Evolutionary conservation across 2,329 filamentous ascomycete genomes (phyloP).

Genomic region (Annulohypoxylon truncatum): DNA sequence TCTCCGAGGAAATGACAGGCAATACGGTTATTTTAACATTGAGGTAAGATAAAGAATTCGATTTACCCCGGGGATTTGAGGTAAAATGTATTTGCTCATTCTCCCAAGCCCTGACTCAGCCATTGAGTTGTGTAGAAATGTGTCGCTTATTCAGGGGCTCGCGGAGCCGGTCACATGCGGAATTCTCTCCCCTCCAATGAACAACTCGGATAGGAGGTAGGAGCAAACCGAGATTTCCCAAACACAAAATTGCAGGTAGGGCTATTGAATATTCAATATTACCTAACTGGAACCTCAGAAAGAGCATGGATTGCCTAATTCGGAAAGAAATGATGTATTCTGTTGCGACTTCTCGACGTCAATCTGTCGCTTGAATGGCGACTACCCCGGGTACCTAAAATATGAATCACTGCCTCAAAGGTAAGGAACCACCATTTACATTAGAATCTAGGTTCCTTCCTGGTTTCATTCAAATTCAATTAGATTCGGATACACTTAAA

Average conservation of each 20-base stretch:
- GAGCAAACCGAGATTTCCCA: not conserved
- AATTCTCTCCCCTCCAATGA: not conserved
- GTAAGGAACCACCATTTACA: not conserved
- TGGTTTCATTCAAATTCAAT: not conserved
- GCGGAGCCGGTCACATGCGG: constrained; percentile 10
- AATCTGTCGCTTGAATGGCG: not conserved
- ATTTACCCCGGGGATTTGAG: not conserved
- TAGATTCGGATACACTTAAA: not conserved
- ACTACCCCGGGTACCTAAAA: not conserved
- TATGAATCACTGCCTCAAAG: not conserved
- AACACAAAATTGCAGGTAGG: not conserved
- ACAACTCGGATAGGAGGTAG: not conserved
- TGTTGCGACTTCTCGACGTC: not conserved
- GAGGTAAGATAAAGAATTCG: not conserved
- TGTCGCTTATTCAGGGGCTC: constrained; percentile 20
- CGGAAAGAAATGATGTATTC: not conserved
- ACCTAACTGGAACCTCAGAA: not conserved
- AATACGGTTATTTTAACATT: not conserved
- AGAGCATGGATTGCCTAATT: not conserved
- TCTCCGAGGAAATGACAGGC: not conserved
- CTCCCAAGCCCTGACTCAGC: not conserved
- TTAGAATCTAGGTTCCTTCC: not conserved
- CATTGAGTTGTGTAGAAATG: not conserved
- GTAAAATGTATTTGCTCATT: not conserved
- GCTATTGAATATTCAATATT: not conserved